Base-by-base conservation (phyloP, 805 yeast genomes). In the Candida namnaoensis region DNA sequence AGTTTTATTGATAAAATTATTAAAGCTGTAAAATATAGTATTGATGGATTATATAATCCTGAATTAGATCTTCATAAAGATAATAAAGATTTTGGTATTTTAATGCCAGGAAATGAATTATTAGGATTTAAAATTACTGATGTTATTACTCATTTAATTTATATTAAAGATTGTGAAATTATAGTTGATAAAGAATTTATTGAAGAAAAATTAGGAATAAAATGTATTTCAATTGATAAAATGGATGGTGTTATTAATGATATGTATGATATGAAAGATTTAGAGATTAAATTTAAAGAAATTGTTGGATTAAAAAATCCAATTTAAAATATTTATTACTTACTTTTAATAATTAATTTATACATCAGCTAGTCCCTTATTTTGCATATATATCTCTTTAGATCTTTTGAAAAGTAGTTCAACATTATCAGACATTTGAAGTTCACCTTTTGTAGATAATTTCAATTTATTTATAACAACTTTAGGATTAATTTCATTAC, bases 71-170 rank as follows among this genome's bases (percentile, higher is more conserved):
- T 19, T 35, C 50, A 41, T 26, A 12, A 34, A 32, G 11, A 30
- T 30, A 12, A 6, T 5, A 30, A 30, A 12, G 33, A 30, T 6
- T 8, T 11, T 13, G 43, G 26, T 27, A 40, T 19, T 19, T 19
- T 19, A 19, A 19, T 19, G 19, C 19, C 32, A 26, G 28, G 28
- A 26, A 26, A 26, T 5, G 39, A 39, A 19, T 30, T 38, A 30
- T 36, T 37, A 26, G 38, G 40, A 1, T 28, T 57, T 9, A 53
- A 54, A 6, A 72, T 78, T 72, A 56, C 57, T 24, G 55, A 71
- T 12, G 75, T 75, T 43, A 68, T 86, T 3, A 80, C 88, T 1
- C 88, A 84, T 58, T 56, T 85, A 40, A 58, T 83, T 14, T 77
- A 77, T 56, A 60, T 80, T 57, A 62, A 65, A 25, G 55, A 67